These are phyloP conservation scores for Epichloe scottii DNA, from an alignment of 2,329 filamentous ascomycete species.

Conservation along the genomic window DNA sequence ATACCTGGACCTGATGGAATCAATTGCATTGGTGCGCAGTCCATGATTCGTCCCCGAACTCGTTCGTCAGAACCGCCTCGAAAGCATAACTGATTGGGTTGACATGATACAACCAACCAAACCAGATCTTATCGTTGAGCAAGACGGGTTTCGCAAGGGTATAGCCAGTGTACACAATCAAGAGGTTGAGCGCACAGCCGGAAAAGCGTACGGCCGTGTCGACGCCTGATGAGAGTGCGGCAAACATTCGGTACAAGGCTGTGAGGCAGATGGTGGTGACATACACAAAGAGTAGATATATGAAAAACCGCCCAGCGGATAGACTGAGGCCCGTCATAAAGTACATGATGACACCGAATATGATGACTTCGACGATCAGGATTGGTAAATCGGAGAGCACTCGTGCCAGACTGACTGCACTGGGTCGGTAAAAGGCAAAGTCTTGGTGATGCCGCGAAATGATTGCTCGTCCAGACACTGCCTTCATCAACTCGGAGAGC, in stretches of 20 bases:
- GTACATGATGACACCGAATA: slow-evolving; percentile 26
- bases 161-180: slow-evolving; percentile 36
- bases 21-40: slow-evolving; percentile 27
- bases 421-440: slow-evolving; percentile 27
- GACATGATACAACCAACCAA: slow-evolving; percentile 55
- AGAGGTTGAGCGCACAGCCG: slow-evolving; percentile 41
- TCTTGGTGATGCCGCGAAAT: slow-evolving; percentile 26
- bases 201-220: slow-evolving; percentile 23
- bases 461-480: slow-evolving; percentile 25
- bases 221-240: slow-evolving; percentile 3
- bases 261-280: slow-evolving; percentile 49
- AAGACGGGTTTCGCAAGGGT: slow-evolving; percentile 31
- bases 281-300: slow-evolving; percentile 33
- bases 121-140: slow-evolving; percentile 48
- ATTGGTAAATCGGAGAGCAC: slow-evolving; percentile 31
- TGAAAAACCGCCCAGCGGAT: slow-evolving; percentile 31
- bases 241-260: slow-evolving; percentile 41
- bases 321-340: slow-evolving; percentile 31
- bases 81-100: slow-evolving; percentile 56
- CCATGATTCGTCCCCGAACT: slow-evolving; percentile 43
- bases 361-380: slow-evolving; percentile 26
- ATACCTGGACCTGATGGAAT: slow-evolving; percentile 32
- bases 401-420: slow-evolving; percentile 21
- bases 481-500: slow-evolving; percentile 23
- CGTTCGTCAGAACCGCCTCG: slow-evolving; percentile 54